Conservation (phyloP, 2,329 filamentous ascomycete genomes). For the Aspergillus amoenus region DNA sequence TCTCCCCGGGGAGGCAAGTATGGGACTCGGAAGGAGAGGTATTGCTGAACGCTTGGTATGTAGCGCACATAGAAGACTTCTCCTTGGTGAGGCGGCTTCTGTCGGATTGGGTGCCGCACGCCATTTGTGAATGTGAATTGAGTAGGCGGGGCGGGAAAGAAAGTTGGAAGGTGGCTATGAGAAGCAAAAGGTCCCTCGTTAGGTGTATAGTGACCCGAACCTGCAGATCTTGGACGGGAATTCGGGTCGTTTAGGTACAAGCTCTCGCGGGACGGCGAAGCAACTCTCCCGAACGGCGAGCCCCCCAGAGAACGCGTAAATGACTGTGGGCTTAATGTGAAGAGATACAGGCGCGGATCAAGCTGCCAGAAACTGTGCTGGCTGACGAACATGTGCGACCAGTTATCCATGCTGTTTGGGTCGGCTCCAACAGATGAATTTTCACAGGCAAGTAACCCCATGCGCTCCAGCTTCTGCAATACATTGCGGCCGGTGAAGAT, state of each 20-base stretch:
- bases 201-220: constrained; percentile 25
- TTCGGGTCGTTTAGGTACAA: constrained; percentile 15
- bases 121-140: constrained; percentile 78
- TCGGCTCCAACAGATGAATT: constrained; percentile 72
- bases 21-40: constrained; percentile 84
- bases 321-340: constrained; percentile 67
- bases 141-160: constrained; percentile 79
- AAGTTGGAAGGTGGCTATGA: constrained; percentile 81
- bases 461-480: constrained; percentile 86
- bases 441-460: constrained; percentile 77
- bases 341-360: constrained; percentile 81
- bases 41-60: constrained; percentile 77
- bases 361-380: constrained; percentile 88
- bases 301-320: constrained; percentile 50
- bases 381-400: constrained; percentile 79
- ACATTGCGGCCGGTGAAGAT: constrained; percentile 80
- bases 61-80: constrained; percentile 90
- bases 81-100: constrained; percentile 85
- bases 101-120: constrained; percentile 79
- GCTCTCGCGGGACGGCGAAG: constrained; percentile 48
- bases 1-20: constrained; percentile 60
- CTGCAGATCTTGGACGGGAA: constrained; percentile 6
- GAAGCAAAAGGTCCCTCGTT: constrained; percentile 30
- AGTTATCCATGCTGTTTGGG: constrained; percentile 59
- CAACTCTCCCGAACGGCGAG: constrained; percentile 52